A percentile compares a stretch with the other conserved stretches of the same genome.
phyloP scores from a whole-genome alignment of 225 moss, liverwort and hornwort genomes.

The Takakia lepidozioides region DNA sequence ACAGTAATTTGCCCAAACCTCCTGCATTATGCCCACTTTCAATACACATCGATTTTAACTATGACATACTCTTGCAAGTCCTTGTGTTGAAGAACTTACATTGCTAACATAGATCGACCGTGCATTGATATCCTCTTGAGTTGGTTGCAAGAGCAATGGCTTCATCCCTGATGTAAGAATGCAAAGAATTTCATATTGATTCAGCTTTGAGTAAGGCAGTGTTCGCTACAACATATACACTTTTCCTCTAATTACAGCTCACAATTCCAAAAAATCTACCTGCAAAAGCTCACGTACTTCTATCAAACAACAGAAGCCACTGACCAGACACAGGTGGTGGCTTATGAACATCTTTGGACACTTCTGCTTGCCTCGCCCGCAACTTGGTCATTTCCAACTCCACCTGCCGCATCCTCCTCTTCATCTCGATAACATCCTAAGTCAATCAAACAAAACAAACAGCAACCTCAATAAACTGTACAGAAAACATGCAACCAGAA shows the following conservation, averaged over 20 bases:
- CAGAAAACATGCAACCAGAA: too few species aligned
- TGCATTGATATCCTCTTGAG: constrained; percentile 64
- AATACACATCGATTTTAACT: too few species aligned
- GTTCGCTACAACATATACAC: too few species aligned
- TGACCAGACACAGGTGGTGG: constrained; percentile 55
- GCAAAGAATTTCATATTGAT: too few species aligned
- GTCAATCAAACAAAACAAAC: not conserved
- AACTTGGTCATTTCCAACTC: constrained; percentile 97
- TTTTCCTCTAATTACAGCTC: not conserved
- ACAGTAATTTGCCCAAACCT: too few species aligned
- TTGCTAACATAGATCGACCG: constrained; percentile 83
- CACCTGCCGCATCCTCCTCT: constrained; percentile 94
- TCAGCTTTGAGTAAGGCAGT: too few species aligned
- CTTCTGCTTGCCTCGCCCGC: constrained; percentile 95
- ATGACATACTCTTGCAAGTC: too few species aligned
- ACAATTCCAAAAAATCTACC: too few species aligned
- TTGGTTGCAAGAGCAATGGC: constrained; percentile 48
- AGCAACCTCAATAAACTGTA: too few species aligned
- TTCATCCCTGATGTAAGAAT: constrained; percentile 22
- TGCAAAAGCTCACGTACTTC: too few species aligned
- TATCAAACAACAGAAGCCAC: constrained; percentile 12
- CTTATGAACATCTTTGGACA: constrained; percentile 83
- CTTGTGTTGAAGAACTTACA: constrained; percentile 77
- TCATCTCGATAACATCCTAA: constrained; percentile 94
- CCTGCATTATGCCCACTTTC: too few species aligned